phyloP scores from a whole-genome alignment of 129 eudicot species.

The Calendula officinalis region DNA sequence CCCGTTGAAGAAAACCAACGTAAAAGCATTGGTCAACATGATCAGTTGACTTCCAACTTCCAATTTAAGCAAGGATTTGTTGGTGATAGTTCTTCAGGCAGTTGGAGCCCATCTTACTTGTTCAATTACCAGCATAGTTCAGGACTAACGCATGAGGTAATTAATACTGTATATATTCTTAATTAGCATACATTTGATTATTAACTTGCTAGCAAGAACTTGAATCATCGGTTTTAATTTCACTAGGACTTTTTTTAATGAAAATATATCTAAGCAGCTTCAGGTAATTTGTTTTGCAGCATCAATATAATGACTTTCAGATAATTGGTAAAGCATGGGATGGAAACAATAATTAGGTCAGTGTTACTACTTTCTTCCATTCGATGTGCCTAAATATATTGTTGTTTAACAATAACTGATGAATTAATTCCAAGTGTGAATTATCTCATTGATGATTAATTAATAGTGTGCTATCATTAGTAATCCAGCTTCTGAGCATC shows the following conservation, averaged over 20 bases:
- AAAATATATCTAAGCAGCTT: slow-evolving; percentile 1
- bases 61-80: slow-evolving; percentile 27
- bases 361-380: slow-evolving; percentile 12
- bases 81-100: slow-evolving; percentile 28
- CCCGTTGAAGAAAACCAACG: slow-evolving; percentile 7
- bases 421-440: slow-evolving; percentile 3
- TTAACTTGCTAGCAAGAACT: not conserved
- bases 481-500: slow-evolving; percentile 6
- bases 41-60: slow-evolving; percentile 11
- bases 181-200: not conserved
- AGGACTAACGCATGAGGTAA: slow-evolving; percentile 34
- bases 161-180: slow-evolving; percentile 9
- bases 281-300: slow-evolving; percentile 25
- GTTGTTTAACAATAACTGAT: not conserved
- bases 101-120: slow-evolving; percentile 20
- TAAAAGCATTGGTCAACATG: slow-evolving; percentile 5
- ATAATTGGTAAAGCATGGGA: slow-evolving; percentile 32
- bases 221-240: not conserved
- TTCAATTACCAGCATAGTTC: slow-evolving; percentile 18
- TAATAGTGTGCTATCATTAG: slow-evolving; percentile 18
- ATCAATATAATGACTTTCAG: slow-evolving; percentile 18
- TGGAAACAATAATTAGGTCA: slow-evolving; percentile 30
- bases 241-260: too few relatives aligned
- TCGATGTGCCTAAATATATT: slow-evolving; percentile 14
- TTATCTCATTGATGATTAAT: not conserved